Evolutionary conservation across 768 basidiomycete species (phyloP).

Genomic region (Auriscalpium orientale): DNA sequence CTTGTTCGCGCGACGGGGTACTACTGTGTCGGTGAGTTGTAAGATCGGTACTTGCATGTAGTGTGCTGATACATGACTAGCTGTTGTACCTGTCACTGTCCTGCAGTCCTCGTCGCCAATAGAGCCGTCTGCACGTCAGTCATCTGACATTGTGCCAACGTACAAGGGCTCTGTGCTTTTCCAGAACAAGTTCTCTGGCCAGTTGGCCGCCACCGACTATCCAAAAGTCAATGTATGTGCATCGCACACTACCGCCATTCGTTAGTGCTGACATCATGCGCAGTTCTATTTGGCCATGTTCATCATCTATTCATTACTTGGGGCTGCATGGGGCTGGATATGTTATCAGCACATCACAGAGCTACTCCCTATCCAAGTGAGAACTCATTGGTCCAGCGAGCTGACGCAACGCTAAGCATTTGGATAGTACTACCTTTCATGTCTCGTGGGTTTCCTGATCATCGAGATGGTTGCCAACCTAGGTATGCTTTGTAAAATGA

Average conservation of each 20-base stretch:
- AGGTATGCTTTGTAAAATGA: slow-evolving; percentile 39
- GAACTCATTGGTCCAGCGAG: slow-evolving; percentile 7
- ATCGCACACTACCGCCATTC: background rate
- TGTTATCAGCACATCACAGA: slow-evolving; percentile 79
- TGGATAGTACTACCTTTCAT: slow-evolving; percentile 80
- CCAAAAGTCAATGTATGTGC: slow-evolving; percentile 87
- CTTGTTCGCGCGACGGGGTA: slow-evolving; percentile 83
- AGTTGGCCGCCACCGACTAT: slow-evolving; percentile 88
- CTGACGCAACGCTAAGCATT: background rate
- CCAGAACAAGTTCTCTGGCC: slow-evolving; percentile 81
- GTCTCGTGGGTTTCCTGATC: slow-evolving; percentile 76
- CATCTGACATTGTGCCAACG: slow-evolving; percentile 61
- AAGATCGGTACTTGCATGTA: background rate
- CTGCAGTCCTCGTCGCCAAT: slow-evolving; percentile 27
- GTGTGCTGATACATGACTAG: slow-evolving; percentile 29
- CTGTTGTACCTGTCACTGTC: slow-evolving; percentile 85
- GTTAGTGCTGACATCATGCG: background rate
- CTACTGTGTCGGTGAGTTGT: slow-evolving; percentile 81
- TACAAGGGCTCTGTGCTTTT: slow-evolving; percentile 81
- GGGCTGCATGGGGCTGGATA: slow-evolving; percentile 70
- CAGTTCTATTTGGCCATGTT: slow-evolving; percentile 89
- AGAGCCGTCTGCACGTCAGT: slow-evolving; percentile 20
- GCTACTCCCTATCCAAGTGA: slow-evolving; percentile 80
- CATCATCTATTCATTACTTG: slow-evolving; percentile 66
- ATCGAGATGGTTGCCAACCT: slow-evolving; percentile 94